A percentile compares a stretch with the other conserved stretches of the same genome.
phyloP scores from a whole-genome alignment of 2,329 filamentous ascomycete species.

The Sporothrix brasiliensis region DNA sequence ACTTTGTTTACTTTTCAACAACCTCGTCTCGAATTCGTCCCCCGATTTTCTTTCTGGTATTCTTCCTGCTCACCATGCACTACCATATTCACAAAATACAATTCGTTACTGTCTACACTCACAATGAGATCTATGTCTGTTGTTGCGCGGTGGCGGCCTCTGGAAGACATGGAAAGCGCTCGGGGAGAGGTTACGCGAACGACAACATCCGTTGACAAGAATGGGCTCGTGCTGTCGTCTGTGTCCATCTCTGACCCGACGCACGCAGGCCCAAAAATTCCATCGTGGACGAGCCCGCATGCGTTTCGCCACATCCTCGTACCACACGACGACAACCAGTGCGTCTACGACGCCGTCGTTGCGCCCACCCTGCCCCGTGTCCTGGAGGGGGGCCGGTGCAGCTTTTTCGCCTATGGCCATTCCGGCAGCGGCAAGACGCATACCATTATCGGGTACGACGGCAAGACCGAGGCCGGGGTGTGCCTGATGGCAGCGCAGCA shows the following conservation, averaged over 20 bases:
- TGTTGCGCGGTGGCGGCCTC: slow-evolving; percentile 5
- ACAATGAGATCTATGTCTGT: slow-evolving; percentile 11
- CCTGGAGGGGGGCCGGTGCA: slow-evolving; percentile 2
- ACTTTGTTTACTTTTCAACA: not conserved
- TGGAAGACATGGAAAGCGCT: not conserved
- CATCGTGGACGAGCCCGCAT: not conserved
- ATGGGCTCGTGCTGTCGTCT: not conserved
- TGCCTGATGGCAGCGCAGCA: not conserved
- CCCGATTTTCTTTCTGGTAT: too few species aligned
- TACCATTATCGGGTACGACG: slow-evolving; percentile 3
- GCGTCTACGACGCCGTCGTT: slow-evolving; percentile 10
- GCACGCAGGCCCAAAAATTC: not conserved
- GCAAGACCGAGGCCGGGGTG: not conserved
- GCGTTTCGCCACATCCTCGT: not conserved
- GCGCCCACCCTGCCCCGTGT: not conserved
- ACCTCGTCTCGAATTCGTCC: too few species aligned
- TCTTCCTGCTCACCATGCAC: too few species aligned
- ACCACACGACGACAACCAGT: not conserved
- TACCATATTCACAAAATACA: not conserved
- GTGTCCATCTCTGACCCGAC: not conserved
- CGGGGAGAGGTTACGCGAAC: not conserved
- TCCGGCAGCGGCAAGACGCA: slow-evolving; percentile 24
- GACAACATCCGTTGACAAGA: not conserved
- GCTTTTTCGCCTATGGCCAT: slow-evolving; percentile 17
- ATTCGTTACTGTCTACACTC: not conserved